A percentile compares a stretch with the other conserved stretches of the same genome.
phyloP scores from a whole-genome alignment of 2,329 filamentous ascomycete genomes.

The Furcasterigmium sp. region DNA sequence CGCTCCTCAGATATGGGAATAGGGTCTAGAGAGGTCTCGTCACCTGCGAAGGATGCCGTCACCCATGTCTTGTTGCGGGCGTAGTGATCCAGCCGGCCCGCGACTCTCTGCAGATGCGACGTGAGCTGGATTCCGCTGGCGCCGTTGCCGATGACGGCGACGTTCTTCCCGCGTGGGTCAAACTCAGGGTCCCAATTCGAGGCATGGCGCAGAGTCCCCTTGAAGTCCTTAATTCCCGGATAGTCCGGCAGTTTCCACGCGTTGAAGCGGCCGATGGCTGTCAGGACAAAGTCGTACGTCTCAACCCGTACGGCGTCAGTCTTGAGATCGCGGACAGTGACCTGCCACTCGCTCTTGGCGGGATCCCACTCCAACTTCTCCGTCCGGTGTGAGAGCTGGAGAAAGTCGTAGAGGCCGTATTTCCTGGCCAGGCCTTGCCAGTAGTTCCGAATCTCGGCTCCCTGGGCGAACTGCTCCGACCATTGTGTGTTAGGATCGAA shows the following conservation, averaged over 20 bases:
- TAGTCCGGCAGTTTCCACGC: constrained; percentile 59
- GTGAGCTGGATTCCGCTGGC: constrained; percentile 55
- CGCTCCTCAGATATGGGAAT: constrained; percentile 50
- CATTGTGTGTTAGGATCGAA: constrained; percentile 65
- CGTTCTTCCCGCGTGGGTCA: constrained; percentile 40
- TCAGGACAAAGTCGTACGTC: constrained; percentile 55
- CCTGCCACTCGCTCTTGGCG: constrained; percentile 45
- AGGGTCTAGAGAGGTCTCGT: constrained; percentile 48
- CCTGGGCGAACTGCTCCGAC: constrained; percentile 63
- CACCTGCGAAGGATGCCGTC: constrained; percentile 53
- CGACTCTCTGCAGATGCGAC: constrained; percentile 43
- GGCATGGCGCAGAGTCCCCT: constrained; percentile 53
- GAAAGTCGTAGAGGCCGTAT: constrained; percentile 56
- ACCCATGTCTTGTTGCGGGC: constrained; percentile 64
- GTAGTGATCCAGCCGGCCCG: constrained; percentile 56
- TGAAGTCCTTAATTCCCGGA: constrained; percentile 48
- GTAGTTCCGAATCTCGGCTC: constrained; percentile 62
- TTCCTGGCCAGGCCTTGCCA: constrained; percentile 59
- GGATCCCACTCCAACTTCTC: constrained; percentile 51
- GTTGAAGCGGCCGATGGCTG: constrained; percentile 62
- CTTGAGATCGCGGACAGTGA: constrained; percentile 36
- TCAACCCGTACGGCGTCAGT: constrained; percentile 34
- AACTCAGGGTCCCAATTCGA: constrained; percentile 53
- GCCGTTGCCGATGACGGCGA: constrained; percentile 60
- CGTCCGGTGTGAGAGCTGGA: constrained; percentile 52